A percentile compares a stretch with the other conserved stretches of the same genome.
These are phyloP conservation scores for Lanmaoa rubissima DNA, from an alignment of 768 basidiomycete species.

Conservation along the genomic window DNA sequence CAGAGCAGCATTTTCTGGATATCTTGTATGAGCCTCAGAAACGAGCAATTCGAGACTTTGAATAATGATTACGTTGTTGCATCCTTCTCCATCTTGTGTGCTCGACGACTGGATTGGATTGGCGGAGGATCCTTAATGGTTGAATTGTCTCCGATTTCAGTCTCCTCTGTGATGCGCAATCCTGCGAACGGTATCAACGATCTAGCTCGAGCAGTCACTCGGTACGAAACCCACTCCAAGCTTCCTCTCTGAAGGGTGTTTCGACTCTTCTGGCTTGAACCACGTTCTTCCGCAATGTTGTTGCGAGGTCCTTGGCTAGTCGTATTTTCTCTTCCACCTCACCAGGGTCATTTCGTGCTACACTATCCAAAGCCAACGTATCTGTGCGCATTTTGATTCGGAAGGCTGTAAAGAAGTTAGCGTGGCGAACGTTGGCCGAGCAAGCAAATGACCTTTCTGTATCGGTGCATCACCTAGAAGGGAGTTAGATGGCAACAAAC, in stretches of 20 bases:
- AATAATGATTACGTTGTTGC: conserved; percentile 26
- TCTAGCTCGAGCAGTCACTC: background rate
- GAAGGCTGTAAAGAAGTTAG: conserved; percentile 53
- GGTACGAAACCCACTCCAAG: conserved; percentile 51
- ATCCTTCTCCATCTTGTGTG: conserved; percentile 43
- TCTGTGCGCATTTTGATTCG: conserved; percentile 64
- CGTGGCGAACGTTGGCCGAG: background rate
- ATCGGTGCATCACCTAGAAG: conserved; percentile 54
- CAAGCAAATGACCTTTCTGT: conserved; percentile 40
- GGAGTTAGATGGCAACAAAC: background rate
- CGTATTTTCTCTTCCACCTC: conserved; percentile 53
- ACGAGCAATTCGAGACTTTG: conserved; percentile 29
- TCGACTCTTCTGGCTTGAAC: conserved; percentile 69
- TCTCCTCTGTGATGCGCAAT: conserved; percentile 71
- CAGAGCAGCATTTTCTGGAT: conserved; percentile 33
- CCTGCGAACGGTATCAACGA: conserved; percentile 39
- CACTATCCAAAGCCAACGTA: conserved; percentile 38
- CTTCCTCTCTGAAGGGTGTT: conserved; percentile 37
- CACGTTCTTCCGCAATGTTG: conserved; percentile 74
- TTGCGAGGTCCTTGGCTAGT: conserved; percentile 69
- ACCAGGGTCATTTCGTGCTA: conserved; percentile 42
- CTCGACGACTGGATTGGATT: conserved; percentile 46
- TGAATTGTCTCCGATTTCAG: conserved; percentile 85
- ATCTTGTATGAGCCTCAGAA: conserved; percentile 28
- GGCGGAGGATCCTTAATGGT: conserved; percentile 62